Evolutionary conservation across 2,329 filamentous ascomycete genomes (phyloP).

Genomic region (Aspergillus ustus): DNA sequence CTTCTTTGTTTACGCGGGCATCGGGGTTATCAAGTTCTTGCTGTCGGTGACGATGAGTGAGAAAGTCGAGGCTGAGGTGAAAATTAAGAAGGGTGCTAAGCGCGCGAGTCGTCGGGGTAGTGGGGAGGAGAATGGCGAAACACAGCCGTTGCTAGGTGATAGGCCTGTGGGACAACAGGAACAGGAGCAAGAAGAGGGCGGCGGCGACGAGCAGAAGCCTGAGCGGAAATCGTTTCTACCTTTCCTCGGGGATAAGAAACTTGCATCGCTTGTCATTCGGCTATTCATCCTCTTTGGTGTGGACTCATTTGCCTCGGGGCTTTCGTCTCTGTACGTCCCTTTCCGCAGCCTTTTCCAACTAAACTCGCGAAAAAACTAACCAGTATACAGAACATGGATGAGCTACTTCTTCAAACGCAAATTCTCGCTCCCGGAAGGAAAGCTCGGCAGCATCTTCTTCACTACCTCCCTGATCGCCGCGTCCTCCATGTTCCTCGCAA

Average conservation of each 20-base stretch:
- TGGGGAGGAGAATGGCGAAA: conserved; percentile 36
- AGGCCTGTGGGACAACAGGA: conserved; percentile 19
- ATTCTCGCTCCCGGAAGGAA: conserved; percentile 57
- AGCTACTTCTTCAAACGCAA: conserved; percentile 63
- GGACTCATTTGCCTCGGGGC: conserved; percentile 72
- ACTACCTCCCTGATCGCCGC: conserved; percentile 50
- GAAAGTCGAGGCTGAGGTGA: conserved; percentile 49
- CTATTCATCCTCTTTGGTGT: conserved; percentile 71
- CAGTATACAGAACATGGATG: conserved; percentile 49
- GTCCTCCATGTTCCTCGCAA: conserved; percentile 56
- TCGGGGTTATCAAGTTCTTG: conserved; percentile 63
- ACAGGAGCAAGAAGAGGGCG: neutral
- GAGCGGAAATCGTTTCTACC: conserved; percentile 53
- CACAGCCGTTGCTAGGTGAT: conserved; percentile 39
- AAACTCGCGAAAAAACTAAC: conserved; percentile 16
- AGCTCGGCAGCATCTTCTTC: conserved; percentile 60
- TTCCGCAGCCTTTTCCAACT: conserved; percentile 27
- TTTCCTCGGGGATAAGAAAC: conserved; percentile 57
- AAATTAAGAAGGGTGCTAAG: conserved; percentile 22
- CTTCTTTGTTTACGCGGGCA: conserved; percentile 61
- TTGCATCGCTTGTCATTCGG: conserved; percentile 43
- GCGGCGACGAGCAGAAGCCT: conserved; percentile 19
- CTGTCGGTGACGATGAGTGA: conserved; percentile 57
- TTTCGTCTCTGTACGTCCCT: conserved; percentile 63
- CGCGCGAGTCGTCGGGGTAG: conserved; percentile 22